A percentile compares a stretch with the other conserved stretches of the same genome.
Evolutionary conservation across 441 rosid genomes (phyloP).

Genomic region (Gossypium schwendimanii): DNA sequence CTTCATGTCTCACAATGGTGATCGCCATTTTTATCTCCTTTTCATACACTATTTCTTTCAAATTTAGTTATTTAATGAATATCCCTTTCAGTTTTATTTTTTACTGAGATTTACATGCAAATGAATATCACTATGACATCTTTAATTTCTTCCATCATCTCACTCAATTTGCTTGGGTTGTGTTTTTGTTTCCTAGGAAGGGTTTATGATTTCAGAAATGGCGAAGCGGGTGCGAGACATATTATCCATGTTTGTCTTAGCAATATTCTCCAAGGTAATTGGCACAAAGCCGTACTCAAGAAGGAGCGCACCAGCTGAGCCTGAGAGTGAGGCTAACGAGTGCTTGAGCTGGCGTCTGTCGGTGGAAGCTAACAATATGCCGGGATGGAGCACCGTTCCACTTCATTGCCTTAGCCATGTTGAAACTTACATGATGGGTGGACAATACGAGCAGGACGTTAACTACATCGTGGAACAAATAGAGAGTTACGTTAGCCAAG

Average conservation of each 20-base stretch:
- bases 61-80: too few species aligned
- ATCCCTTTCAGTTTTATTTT: too few species aligned
- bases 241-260: conserved; percentile 22
- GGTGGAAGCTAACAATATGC: conserved; percentile 75
- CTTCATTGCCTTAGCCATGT: conserved; percentile 42
- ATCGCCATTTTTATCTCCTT: too few species aligned
- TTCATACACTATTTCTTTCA: too few species aligned
- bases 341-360: conserved; percentile 87
- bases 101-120: too few species aligned
- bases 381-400: conserved; percentile 77
- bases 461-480: conserved; percentile 45
- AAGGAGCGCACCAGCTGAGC: conserved; percentile 12
- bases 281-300: conserved; percentile 15
- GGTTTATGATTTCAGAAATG: conserved; percentile 33
- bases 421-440: conserved; percentile 64
- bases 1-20: too few species aligned
- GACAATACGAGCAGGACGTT: conserved; percentile 69
- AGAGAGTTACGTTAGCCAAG: conserved; percentile 28
- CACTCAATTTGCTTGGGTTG: neutral
- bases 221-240: conserved; percentile 24
- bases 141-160: too few species aligned
- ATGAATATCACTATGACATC: too few species aligned
- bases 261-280: conserved; percentile 29
- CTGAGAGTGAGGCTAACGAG: conserved; percentile 16
- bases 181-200: neutral